Evolutionary conservation across 129 eudicot genomes (phyloP).

Genomic region (Chrysanthemum lavandulifolium): DNA sequence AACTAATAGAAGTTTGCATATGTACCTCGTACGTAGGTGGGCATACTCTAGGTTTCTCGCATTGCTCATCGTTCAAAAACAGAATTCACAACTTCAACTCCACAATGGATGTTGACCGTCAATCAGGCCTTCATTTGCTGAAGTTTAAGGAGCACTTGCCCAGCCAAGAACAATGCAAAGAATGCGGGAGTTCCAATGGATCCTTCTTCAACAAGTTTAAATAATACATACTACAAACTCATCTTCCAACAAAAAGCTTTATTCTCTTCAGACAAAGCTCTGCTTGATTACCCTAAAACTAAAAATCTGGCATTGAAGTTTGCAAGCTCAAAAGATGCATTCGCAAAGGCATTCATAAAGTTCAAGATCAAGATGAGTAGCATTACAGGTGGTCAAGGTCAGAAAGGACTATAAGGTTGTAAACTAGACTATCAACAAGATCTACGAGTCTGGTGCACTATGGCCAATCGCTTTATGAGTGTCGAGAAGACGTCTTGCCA

Average conservation of each 20-base stretch:
- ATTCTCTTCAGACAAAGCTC: conserved; percentile 74
- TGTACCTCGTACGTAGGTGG: conserved; percentile 47
- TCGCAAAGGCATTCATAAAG: conserved; percentile 55
- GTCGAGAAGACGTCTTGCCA: neutral
- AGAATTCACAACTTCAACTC: conserved; percentile 71
- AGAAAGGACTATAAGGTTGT: conserved; percentile 70
- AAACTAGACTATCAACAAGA: conserved; percentile 35
- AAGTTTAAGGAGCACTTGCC: conserved; percentile 51
- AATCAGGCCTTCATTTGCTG: conserved; percentile 59
- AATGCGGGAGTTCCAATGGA: conserved; percentile 79
- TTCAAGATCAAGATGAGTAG: conserved; percentile 97
- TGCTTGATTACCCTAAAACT: conserved; percentile 56
- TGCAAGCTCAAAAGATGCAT: conserved; percentile 61
- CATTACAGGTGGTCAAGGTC: conserved; percentile 76
- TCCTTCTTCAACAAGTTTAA: conserved; percentile 69
- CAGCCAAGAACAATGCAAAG: conserved; percentile 42
- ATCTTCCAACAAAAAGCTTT: conserved; percentile 61
- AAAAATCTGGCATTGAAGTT: conserved; percentile 51
- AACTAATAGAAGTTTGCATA: conserved; percentile 16
- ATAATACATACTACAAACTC: conserved; percentile 67
- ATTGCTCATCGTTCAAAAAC: conserved; percentile 72
- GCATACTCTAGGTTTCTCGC: conserved; percentile 89
- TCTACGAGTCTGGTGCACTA: neutral
- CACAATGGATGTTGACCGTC: conserved; percentile 66
- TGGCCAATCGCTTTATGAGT: neutral